Evolutionary conservation across 2,329 filamentous ascomycete species (phyloP), one percentile per base, ranked within the genome.

Genomic region (Phaeosphaeria sp.): DNA sequence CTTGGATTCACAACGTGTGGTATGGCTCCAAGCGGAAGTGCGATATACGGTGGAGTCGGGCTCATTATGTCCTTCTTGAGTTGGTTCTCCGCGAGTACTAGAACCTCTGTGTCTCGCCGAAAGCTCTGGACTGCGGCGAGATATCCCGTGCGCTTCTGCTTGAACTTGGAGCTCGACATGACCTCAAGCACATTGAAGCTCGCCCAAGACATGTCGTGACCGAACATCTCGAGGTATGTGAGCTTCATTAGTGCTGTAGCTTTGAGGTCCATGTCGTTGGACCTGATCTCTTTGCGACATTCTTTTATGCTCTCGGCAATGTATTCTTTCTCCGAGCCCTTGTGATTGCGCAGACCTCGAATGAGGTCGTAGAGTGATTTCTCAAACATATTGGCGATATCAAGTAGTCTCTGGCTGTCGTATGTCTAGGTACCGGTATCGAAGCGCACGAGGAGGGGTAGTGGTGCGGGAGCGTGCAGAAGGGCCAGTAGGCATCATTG

Each of bases 301-400:
- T 99, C 95, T 82, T 93, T 93, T 74, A 98, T 82, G 73, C 90
- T 93, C 77, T 92, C 90, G 75, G 96, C 90, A 59, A 99, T 96
- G 78, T 98, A 99, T 75, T 96, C 92, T 77, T 90, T 91, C 81
- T 99, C 95, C 74, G 89, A 90, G 70, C 94, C 94, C 79, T 97
- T 97, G 82, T 98, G 93, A 77, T 94, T 95, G 66, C 95, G 90
- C 74, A 99, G 83, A 72, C 95, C 95, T 79, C 93, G 88, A 72
- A 99, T 99, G 83, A 99, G 93, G 87, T 98, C 94, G 80, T 97
- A 97, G 20, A 99, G 87, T 43, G 95, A 97, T 81, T 99, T 99
- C 80, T 99, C 95, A 82, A 99, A 99, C 72, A 74, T 76, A 41
- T 58, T 68, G 55, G 62, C 58, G 39, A 52, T 46, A 56, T 49